phyloP scores from a whole-genome alignment of 768 basidiomycete species.

The Rhodotorula paludigena region DNA sequence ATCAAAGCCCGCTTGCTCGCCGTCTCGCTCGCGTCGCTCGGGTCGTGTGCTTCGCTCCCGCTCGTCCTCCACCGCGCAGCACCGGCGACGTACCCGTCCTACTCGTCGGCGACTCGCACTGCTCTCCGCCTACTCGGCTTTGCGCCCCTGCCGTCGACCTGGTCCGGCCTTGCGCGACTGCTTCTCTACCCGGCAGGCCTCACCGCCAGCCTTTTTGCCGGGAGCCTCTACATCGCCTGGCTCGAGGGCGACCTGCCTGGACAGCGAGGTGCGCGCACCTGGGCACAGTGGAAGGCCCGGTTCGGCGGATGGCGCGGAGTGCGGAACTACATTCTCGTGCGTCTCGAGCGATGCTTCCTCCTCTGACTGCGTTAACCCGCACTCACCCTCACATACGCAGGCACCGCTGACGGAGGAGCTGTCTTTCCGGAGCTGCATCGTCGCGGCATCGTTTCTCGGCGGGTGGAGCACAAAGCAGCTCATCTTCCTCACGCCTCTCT shows the following conservation, averaged over 20 bases:
- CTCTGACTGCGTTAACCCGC: neutral
- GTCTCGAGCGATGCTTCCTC: neutral
- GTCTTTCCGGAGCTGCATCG: constrained; percentile 79
- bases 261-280: constrained; percentile 22
- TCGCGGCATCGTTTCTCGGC: constrained; percentile 66
- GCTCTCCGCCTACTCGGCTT: constrained; percentile 25
- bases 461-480: constrained; percentile 57
- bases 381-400: constrained; percentile 48
- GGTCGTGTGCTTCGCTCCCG: constrained; percentile 26
- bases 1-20: constrained; percentile 72
- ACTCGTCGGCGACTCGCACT: constrained; percentile 1
- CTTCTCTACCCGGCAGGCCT: constrained; percentile 43
- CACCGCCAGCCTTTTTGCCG: constrained; percentile 47
- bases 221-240: constrained; percentile 45
- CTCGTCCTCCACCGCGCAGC: constrained; percentile 4
- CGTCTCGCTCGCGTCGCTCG: constrained; percentile 50
- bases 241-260: constrained; percentile 45
- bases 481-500: constrained; percentile 74
- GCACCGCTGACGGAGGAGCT: constrained; percentile 89
- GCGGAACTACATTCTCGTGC: constrained; percentile 58
- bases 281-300: constrained; percentile 8
- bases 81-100: constrained; percentile 9
- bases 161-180: constrained; percentile 17
- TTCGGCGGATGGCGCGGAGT: constrained; percentile 50
- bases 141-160: constrained; percentile 6